These are phyloP conservation scores for Vigna unguiculata DNA, from an alignment of 306 rosid species.

Conservation along the genomic window DNA sequence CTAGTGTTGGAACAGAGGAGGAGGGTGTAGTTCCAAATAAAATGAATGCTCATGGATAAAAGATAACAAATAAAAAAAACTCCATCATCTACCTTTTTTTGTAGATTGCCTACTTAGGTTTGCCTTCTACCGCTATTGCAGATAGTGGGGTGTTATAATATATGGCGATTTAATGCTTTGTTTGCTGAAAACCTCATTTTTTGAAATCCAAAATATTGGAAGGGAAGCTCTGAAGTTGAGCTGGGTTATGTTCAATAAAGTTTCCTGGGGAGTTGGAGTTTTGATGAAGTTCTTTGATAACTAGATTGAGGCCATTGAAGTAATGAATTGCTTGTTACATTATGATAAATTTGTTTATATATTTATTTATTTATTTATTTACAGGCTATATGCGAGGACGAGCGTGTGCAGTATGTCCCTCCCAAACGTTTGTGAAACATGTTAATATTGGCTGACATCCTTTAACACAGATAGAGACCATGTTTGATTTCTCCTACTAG, in stretches of 20 bases:
- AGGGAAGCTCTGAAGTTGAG: background rate
- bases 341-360: background rate
- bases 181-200: background rate
- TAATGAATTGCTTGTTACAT: background rate
- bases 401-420: conserved; percentile 77
- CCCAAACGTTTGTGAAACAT: conserved; percentile 65
- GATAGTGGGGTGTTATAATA: background rate
- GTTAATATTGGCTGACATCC: conserved; percentile 25
- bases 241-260: background rate
- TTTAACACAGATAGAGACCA: background rate
- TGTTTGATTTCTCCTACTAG: background rate
- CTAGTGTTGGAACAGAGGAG: no score
- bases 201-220: background rate
- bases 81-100: background rate
- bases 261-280: background rate
- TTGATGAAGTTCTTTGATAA: background rate
- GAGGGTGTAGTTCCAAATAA: no score
- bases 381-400: conserved; percentile 80
- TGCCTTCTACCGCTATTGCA: background rate
- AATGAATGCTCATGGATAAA: no score
- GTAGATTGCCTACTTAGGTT: background rate
- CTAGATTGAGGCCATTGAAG: conserved; percentile 3
- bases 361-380: conserved; percentile 27
- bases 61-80: no score
- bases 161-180: background rate